Percentiles rank a stretch among this genome's conserved stretches.
These are phyloP conservation scores for Sclerotinia borealis DNA, from an alignment of 2,329 filamentous ascomycete genomes.

Conservation along the genomic window DNA sequence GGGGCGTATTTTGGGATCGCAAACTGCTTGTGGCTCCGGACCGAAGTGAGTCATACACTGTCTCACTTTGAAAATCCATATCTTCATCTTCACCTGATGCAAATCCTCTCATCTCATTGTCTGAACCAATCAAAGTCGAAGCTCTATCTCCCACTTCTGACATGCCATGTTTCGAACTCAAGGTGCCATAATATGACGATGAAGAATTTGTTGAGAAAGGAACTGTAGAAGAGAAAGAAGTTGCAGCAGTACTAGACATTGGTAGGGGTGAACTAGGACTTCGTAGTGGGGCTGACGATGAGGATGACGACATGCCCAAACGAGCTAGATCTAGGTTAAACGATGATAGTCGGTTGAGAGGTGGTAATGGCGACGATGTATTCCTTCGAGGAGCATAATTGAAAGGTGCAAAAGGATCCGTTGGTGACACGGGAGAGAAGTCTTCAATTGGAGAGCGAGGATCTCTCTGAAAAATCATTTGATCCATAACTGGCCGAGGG, in stretches of 20 bases:
- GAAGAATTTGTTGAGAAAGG: slow-evolving; percentile 37
- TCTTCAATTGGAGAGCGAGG: slow-evolving; percentile 16
- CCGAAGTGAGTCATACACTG: slow-evolving; percentile 68
- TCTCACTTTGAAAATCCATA: slow-evolving; percentile 72
- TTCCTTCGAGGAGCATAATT: slow-evolving; percentile 34
- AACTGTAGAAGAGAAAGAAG: slow-evolving; percentile 38
- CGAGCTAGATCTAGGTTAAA: slow-evolving; percentile 49
- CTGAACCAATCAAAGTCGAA: slow-evolving; percentile 64
- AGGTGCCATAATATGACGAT: slow-evolving; percentile 20
- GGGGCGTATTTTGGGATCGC: slow-evolving; percentile 61
- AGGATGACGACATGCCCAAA: slow-evolving; percentile 39
- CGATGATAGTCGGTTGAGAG: slow-evolving; percentile 47
- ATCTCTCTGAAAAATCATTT: slow-evolving; percentile 22
- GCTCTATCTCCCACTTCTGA: slow-evolving; percentile 34
- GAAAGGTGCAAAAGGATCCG: slow-evolving; percentile 22
- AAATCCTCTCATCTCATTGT: slow-evolving; percentile 59
- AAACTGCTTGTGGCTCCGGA: slow-evolving; percentile 63
- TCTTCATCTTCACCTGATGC: slow-evolving; percentile 70
- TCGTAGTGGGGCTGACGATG: slow-evolving; percentile 26
- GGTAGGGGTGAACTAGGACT: slow-evolving; percentile 26
- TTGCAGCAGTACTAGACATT: slow-evolving; percentile 29
- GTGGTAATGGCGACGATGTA: slow-evolving; percentile 50
- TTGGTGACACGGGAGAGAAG: slow-evolving; percentile 20
- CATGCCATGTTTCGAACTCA: slow-evolving; percentile 21
- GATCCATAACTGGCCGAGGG: slow-evolving; percentile 23